Percentiles rank a stretch among this genome's conserved stretches.
Evolutionary conservation across 2,329 filamentous ascomycete species (phyloP).

Genomic region (Curvularia lunata): DNA sequence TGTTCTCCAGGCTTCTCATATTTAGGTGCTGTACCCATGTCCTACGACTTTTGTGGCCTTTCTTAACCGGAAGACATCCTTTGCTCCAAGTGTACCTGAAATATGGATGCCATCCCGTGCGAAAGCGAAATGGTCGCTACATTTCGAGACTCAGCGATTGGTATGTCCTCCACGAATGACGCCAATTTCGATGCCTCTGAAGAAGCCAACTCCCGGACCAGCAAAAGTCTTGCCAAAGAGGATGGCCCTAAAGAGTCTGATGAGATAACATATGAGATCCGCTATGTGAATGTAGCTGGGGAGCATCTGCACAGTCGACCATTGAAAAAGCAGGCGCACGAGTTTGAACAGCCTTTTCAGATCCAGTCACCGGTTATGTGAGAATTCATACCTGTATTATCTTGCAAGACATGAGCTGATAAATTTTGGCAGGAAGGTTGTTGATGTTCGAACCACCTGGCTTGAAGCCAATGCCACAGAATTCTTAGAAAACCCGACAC

Average conservation of each 20-base stretch:
- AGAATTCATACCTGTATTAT: background rate
- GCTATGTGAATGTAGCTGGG: background rate
- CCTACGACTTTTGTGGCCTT: background rate
- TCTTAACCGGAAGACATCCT: background rate
- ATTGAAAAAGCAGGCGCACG: background rate
- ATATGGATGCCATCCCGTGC: background rate
- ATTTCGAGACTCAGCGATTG: background rate
- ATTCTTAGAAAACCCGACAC: background rate
- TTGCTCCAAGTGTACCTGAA: background rate
- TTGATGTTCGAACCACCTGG: conserved; percentile 2
- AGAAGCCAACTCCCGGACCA: background rate
- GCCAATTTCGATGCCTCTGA: background rate
- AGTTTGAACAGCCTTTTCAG: background rate
- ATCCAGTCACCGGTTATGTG: background rate
- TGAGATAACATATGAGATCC: background rate
- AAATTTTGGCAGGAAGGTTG: background rate
- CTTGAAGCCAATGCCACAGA: background rate
- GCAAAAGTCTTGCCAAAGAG: background rate
- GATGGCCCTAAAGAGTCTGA: background rate
- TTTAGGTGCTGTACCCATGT: background rate
- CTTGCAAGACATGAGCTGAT: background rate
- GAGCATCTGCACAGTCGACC: background rate
- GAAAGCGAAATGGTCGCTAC: background rate
- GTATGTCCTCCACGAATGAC: background rate
- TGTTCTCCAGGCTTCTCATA: background rate